Evolutionary conservation across 192 early-diverging fungal species (phyloP).

Genomic region (Podila clonocystis): DNA sequence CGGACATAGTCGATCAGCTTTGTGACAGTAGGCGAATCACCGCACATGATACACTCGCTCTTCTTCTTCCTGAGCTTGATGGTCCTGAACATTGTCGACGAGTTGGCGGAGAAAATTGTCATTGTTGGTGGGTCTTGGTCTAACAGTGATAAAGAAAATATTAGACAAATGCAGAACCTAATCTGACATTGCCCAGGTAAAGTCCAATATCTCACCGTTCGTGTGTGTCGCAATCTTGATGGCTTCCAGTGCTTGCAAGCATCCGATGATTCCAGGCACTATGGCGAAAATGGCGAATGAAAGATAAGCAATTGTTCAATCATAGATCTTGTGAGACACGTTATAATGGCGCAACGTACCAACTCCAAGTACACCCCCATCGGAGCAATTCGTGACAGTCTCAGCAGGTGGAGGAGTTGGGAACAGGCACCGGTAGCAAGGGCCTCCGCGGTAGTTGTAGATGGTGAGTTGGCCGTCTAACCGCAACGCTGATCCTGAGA

Average conservation of each 20-base stretch:
- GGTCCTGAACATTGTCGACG: constrained; percentile 76
- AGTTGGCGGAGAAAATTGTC: constrained; percentile 81
- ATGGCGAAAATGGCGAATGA: constrained; percentile 2
- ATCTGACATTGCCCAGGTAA: neutral
- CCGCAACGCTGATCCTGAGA: constrained; percentile 90
- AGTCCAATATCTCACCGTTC: constrained; percentile 42
- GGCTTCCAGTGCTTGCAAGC: constrained; percentile 90
- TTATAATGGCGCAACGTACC: constrained; percentile 51
- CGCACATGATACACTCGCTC: constrained; percentile 85
- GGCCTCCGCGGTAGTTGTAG: constrained; percentile 91
- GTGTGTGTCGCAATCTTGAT: constrained; percentile 85
- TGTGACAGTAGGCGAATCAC: constrained; percentile 81
- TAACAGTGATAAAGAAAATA: neutral
- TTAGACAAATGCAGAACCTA: neutral
- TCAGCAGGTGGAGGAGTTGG: constrained; percentile 92
- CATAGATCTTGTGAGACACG: too few relatives aligned
- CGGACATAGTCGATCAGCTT: constrained; percentile 91
- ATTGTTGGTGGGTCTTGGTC: constrained; percentile 67
- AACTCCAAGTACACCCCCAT: constrained; percentile 92
- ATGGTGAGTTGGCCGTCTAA: constrained; percentile 96
- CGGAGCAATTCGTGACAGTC: constrained; percentile 89
- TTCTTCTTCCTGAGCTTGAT: constrained; percentile 81
- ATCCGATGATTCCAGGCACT: constrained; percentile 95
- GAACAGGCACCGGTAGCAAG: constrained; percentile 97
- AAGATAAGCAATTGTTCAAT: too few relatives aligned